Base-by-base conservation (phyloP, 345 rosid species). In the Bruguiera sexangula region DNA sequence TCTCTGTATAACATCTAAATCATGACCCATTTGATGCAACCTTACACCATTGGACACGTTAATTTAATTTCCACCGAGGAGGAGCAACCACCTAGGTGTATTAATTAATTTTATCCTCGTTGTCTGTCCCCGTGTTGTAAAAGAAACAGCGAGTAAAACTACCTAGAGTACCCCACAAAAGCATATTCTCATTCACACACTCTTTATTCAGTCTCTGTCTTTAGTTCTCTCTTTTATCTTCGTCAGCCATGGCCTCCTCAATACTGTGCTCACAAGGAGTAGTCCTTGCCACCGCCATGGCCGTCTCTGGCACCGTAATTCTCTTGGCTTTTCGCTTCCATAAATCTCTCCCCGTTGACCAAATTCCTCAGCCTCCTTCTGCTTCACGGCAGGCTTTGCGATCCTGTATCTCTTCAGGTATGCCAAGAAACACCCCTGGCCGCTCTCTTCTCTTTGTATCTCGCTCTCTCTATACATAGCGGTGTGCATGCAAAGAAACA, bases 281-380 rank as follows among this genome's bases (percentile, higher is more conserved):
- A 65, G 89, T 82, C 21, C 68, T 89, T 2, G 96, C 92, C 61
- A 87, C 92, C 0, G 92, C 92, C 76, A 86, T 89, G 92, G 92
- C 92, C 6, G 83, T 89, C 68, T 89, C 96, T 29, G 90, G 96
- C 72, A 87, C 92, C 10, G 83, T 87, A 57, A 76, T 89, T 55
- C 85, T 89, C 73, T 83, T 87, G 6, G 90, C 89, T 70, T 56
- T 87, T 34, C 88, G 90, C 71, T 88, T 84, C 31, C 95, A 87
- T 69, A 87, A 85, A 63, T 63, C 82, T 18, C n/a, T 65, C 52
- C 77, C 53, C 27, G 22, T 63, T 19, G 21, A 68, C 62, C 83
- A 75, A 34, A 76, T 78, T 59, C 69, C 74, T 2, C 75, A 43
- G 50, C 16, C 50, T 43, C 13, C 51, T 62, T 69, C 83, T 6